Evolutionary conservation across 2,329 filamentous ascomycete genomes (phyloP).

Genomic region (Pseudogymnoascus verrucosus): DNA sequence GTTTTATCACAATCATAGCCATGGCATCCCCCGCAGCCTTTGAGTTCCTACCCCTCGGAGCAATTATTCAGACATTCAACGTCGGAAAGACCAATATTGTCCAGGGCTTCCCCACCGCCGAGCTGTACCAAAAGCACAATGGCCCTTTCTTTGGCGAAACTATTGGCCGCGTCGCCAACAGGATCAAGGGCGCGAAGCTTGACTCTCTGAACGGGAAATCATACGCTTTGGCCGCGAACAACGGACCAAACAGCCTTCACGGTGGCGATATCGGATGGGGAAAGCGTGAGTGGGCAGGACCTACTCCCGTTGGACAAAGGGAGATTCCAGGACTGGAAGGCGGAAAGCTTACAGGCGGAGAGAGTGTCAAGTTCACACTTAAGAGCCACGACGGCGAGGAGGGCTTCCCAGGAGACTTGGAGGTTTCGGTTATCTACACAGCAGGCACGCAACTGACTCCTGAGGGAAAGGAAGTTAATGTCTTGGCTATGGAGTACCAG

Average conservation of each 20-base stretch:
- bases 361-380: slow-evolving; percentile 58
- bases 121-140: slow-evolving; percentile 70
- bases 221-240: slow-evolving; percentile 66
- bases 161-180: slow-evolving; percentile 79
- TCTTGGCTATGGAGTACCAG: slow-evolving; percentile 84
- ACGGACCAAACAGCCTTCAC: slow-evolving; percentile 69
- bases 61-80: slow-evolving; percentile 72
- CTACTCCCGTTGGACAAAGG: slow-evolving; percentile 48
- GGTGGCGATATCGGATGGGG: slow-evolving; percentile 72
- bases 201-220: slow-evolving; percentile 61
- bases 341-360: slow-evolving; percentile 53
- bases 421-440: slow-evolving; percentile 71
- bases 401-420: slow-evolving; percentile 80
- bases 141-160: slow-evolving; percentile 82
- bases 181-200: slow-evolving; percentile 65
- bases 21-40: slow-evolving; percentile 31
- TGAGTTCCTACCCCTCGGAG: slow-evolving; percentile 65
- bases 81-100: slow-evolving; percentile 80
- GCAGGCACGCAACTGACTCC: slow-evolving; percentile 57
- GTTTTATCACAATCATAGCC: not conserved
- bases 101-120: slow-evolving; percentile 69
- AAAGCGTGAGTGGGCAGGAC: slow-evolving; percentile 69
- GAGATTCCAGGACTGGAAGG: slow-evolving; percentile 47
- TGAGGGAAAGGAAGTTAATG: slow-evolving; percentile 53
- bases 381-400: slow-evolving; percentile 75